Percentiles rank a stretch among this genome's conserved stretches.
Evolutionary conservation across 768 basidiomycete species (phyloP).

Genomic region (Tricholoma sp.): DNA sequence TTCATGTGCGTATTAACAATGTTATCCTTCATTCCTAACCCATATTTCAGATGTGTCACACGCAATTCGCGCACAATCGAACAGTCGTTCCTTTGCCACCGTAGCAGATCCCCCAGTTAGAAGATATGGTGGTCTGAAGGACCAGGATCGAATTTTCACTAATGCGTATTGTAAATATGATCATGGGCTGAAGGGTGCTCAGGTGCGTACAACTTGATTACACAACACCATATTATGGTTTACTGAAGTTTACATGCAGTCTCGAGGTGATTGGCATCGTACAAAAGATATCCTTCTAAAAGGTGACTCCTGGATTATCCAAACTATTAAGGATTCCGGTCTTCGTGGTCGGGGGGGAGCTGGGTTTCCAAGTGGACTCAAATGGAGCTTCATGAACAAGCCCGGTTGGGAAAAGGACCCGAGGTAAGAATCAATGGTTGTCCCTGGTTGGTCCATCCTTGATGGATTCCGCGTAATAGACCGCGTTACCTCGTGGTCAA

Average conservation of each 20-base stretch:
- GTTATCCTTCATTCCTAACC: not conserved
- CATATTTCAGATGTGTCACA: slow-evolving; percentile 20
- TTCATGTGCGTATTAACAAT: slow-evolving; percentile 22
- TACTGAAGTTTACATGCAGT: slow-evolving; percentile 34
- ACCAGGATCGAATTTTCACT: slow-evolving; percentile 92
- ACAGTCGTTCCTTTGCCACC: slow-evolving; percentile 57
- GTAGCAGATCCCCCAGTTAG: slow-evolving; percentile 82
- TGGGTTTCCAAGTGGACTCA: slow-evolving; percentile 93
- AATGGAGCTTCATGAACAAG: slow-evolving; percentile 99
- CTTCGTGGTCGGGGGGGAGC: slow-evolving; percentile 94
- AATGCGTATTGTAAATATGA: slow-evolving; percentile 88
- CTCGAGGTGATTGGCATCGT: slow-evolving; percentile 96
- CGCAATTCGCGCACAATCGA: slow-evolving; percentile 30
- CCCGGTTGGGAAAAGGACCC: slow-evolving; percentile 97
- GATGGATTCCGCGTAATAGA: slow-evolving; percentile 30
- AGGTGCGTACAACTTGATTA: slow-evolving; percentile 42
- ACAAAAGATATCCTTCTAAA: slow-evolving; percentile 96
- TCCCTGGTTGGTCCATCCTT: not conserved
- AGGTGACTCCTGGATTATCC: slow-evolving; percentile 96
- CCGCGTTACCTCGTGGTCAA: slow-evolving; percentile 97
- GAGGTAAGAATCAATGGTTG: slow-evolving; percentile 39
- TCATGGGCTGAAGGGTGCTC: slow-evolving; percentile 88
- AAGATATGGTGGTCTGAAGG: slow-evolving; percentile 89
- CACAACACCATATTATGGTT: not conserved
- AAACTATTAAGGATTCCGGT: slow-evolving; percentile 93